Conservation (phyloP, 2,329 filamentous ascomycete genomes). For the Aureobasidium sp. region DNA sequence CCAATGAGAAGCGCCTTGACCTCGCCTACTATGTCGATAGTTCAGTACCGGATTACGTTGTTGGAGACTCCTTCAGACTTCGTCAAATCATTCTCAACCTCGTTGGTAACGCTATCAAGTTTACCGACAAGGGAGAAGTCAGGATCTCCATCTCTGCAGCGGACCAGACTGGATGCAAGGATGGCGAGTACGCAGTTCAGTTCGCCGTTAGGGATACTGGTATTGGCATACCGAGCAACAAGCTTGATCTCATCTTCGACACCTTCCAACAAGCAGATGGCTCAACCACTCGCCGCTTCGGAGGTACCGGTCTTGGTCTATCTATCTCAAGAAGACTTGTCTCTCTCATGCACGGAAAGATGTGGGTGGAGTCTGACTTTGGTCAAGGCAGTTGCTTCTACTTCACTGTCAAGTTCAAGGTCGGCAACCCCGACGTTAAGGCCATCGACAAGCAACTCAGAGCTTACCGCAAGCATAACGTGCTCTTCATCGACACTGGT, state of each 20-base stretch:
- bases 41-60: slow-evolving; percentile 87
- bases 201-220: slow-evolving; percentile 95
- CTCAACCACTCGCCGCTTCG: slow-evolving; percentile 92
- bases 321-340: slow-evolving; percentile 94
- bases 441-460: slow-evolving; percentile 75
- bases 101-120: slow-evolving; percentile 98
- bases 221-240: slow-evolving; percentile 92
- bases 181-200: slow-evolving; percentile 83
- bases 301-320: slow-evolving; percentile 84
- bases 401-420: slow-evolving; percentile 86
- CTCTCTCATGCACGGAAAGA: slow-evolving; percentile 90
- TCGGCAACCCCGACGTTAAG: slow-evolving; percentile 69
- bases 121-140: slow-evolving; percentile 93
- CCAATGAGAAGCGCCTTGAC: slow-evolving; percentile 89
- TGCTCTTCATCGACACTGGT: slow-evolving; percentile 90
- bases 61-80: slow-evolving; percentile 92
- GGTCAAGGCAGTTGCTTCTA: slow-evolving; percentile 90
- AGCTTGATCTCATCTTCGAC: slow-evolving; percentile 94
- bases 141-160: slow-evolving; percentile 81
- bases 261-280: slow-evolving; percentile 98
- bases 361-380: slow-evolving; percentile 91
- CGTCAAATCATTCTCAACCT: slow-evolving; percentile 95
- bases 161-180: slow-evolving; percentile 54
- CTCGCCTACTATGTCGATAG: slow-evolving; percentile 90
- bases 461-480: slow-evolving; percentile 86